These are phyloP conservation scores for Fusarium anguioides DNA, from an alignment of 2,329 filamentous ascomycete genomes.

Conservation along the genomic window DNA sequence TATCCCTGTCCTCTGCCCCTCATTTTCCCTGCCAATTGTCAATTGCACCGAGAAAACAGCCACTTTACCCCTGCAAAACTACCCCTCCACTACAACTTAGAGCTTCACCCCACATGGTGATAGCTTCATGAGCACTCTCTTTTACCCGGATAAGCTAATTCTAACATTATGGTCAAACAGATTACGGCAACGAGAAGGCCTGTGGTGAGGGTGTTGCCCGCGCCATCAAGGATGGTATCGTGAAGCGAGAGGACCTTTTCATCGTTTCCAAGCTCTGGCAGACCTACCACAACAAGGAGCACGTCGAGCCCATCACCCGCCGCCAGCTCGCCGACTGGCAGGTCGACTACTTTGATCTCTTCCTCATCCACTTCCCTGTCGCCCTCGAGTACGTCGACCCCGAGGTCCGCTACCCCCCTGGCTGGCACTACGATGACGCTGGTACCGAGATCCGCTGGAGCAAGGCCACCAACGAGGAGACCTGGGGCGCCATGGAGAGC, in stretches of 20 bases:
- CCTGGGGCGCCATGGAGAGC: constrained; percentile 83
- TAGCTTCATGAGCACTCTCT: constrained; percentile 29
- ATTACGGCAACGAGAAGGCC: constrained; percentile 87
- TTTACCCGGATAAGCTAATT: constrained; percentile 4
- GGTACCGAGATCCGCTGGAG: constrained; percentile 68
- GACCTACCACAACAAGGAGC: constrained; percentile 84
- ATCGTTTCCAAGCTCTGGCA: constrained; percentile 95
- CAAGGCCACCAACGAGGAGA: constrained; percentile 81
- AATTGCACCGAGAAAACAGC: constrained; percentile 44
- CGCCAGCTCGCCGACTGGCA: constrained; percentile 86
- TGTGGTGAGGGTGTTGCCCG: constrained; percentile 80
- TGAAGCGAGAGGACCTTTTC: constrained; percentile 89
- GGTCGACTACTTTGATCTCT: constrained; percentile 90
- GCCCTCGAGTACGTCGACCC: constrained; percentile 88
- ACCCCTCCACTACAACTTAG: constrained; percentile 34
- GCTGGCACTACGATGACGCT: constrained; percentile 76
- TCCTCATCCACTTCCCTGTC: constrained; percentile 89
- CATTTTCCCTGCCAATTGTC: constrained; percentile 39
- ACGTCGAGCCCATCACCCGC: constrained; percentile 78
- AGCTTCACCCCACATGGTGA: constrained; percentile 24
- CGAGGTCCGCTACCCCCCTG: constrained; percentile 79
- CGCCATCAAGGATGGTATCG: constrained; percentile 82
- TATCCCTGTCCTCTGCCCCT: constrained; percentile 21
- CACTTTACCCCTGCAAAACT: constrained; percentile 40
- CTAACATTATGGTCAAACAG: constrained; percentile 54